Base-by-base conservation (phyloP, 1,139 yeast species). In the Hanseniaspora gamundiae region DNA sequence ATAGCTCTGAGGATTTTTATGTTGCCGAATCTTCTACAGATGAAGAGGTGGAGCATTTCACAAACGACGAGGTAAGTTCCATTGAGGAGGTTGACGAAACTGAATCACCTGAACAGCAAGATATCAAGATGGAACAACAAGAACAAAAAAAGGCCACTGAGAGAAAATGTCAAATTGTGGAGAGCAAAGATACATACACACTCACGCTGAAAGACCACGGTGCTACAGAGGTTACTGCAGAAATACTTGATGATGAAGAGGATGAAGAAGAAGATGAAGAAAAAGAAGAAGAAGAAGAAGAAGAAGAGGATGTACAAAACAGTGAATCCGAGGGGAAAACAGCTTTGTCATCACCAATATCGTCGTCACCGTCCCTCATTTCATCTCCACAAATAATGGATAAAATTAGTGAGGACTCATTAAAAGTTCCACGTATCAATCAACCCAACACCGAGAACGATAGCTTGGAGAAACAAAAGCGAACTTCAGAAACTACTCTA, bases 191-290 rank as follows among this genome's bases (percentile, higher is more conserved):
- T 27, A 54, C 52, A 13, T 39, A 40, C 3, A 41, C 39, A 1
- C 26, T 38, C 4, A 19, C 30, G 26, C 41, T 27, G 7, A 33
- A 35, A 10, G 53, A 51, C 20, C 52, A 51, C 40, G 39, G 41
- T 17, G 45, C 49, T 19, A 31, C 40, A 13, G 46, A 50, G 10
- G 55, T 47, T 7, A 57, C 51, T 19, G 60, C 55, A 8, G 60
- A 61, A 11, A 50, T 50, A 16, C 51, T 52, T 19, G 58, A 57
- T 2, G 57, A 60, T 13, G 60, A 53, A 28, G 62, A 56, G 6
- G 61, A 53, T 6, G 66, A 59, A 4, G 63, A 60, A 11, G 69
- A 62, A 36, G 66, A 60, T 30, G 67, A 64, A 21, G 69, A 62
- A 6, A 62, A 58, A 16, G 60, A 63, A 17, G 62, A 64, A 43